phyloP scores from a whole-genome alignment of 2,329 filamentous ascomycete genomes.

The Biscogniauxia marginata region DNA sequence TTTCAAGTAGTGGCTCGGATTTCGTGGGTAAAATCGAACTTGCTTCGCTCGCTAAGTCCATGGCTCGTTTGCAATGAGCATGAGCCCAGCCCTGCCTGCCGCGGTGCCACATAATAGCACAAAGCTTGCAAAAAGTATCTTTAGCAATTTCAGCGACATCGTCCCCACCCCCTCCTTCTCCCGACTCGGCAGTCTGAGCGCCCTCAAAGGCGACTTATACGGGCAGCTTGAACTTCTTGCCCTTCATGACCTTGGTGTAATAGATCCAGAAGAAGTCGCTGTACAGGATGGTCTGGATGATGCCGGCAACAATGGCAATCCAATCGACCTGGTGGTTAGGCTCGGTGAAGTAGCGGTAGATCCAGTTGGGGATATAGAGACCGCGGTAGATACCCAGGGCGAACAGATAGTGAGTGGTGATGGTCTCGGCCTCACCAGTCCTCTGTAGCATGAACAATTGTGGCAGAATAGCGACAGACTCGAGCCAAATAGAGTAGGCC shows the following conservation, averaged over 20 bases:
- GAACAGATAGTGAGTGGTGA: constrained; percentile 96
- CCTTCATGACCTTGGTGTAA: constrained; percentile 92
- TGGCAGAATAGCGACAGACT: constrained; percentile 92
- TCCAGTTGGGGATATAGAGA: constrained; percentile 98
- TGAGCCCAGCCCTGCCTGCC: background rate
- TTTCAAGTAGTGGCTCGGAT: background rate
- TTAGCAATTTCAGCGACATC: background rate
- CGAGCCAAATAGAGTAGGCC: constrained; percentile 98
- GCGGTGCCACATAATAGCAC: background rate
- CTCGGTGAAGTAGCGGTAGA: constrained; percentile 84
- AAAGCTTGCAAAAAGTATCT: background rate
- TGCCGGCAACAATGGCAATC: constrained; percentile 83
- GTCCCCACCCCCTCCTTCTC: background rate
- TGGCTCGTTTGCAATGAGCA: background rate
- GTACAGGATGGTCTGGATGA: constrained; percentile 93
- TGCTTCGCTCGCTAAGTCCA: background rate
- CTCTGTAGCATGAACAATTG: constrained; percentile 98
- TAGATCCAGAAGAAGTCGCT: constrained; percentile 99
- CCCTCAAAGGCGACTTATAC: constrained; percentile 52
- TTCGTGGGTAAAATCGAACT: background rate
- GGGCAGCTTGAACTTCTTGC: constrained; percentile 83
- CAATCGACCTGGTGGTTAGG: constrained; percentile 71
- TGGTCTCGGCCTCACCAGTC: constrained; percentile 98
- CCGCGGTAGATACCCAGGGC: constrained; percentile 88
- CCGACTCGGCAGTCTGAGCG: background rate